Conservation (phyloP, 192 early-diverging fungal genomes). For the Coemansia sp. region DNA sequence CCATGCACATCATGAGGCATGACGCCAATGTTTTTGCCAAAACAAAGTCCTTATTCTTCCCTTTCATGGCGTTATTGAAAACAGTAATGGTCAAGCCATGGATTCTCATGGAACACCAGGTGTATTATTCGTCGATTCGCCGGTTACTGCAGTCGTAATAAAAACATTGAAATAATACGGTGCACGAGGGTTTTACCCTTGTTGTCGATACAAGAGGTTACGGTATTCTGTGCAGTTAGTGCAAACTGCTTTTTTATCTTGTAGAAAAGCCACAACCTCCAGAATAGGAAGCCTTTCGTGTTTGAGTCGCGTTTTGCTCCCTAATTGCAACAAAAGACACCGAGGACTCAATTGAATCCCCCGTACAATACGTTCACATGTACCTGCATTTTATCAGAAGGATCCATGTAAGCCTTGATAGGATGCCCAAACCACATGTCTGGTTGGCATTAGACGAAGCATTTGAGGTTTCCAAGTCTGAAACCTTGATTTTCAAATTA, state of each 20-base stretch:
- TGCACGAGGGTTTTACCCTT: background rate
- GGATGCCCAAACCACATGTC: background rate
- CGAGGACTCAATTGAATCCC: background rate
- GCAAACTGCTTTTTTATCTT: background rate
- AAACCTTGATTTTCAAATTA: background rate
- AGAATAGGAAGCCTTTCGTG: background rate
- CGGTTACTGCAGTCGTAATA: background rate
- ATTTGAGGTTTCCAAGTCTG: background rate
- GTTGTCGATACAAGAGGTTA: background rate
- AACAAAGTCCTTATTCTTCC: background rate
- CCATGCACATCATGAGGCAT: conserved; percentile 1
- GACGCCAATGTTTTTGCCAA: background rate
- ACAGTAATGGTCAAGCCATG: conserved; percentile 4
- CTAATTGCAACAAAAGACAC: background rate
- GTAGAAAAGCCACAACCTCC: conserved; percentile 6
- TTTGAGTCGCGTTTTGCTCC: background rate
- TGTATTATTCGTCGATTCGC: background rate
- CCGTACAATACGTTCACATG: background rate
- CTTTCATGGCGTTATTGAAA: conserved; percentile 4
- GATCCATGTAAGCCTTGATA: background rate
- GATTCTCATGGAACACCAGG: background rate
- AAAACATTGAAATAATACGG: background rate
- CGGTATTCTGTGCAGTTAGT: background rate
- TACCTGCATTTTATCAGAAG: background rate
- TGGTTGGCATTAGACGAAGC: background rate